Conservation (phyloP, 176 grass and related monocot species). For the Pontederia crassipes region DNA sequence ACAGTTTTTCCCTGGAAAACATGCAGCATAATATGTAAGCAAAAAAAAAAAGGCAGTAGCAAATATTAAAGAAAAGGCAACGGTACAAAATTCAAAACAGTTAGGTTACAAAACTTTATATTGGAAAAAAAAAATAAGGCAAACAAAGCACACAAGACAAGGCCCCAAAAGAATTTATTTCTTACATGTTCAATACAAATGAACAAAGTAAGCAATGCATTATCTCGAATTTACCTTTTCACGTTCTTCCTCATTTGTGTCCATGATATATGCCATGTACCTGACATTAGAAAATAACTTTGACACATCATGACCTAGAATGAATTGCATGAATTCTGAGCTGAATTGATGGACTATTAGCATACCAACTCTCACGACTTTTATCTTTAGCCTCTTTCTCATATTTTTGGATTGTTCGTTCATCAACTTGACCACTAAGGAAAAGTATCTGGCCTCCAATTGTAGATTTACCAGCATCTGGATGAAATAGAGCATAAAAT, state of each 20-base stretch:
- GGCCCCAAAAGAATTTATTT: no score
- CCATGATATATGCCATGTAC: conserved; percentile 99
- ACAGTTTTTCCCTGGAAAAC: conserved; percentile 65
- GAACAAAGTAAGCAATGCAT: no score
- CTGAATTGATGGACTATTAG: not conserved
- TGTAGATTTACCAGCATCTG: conserved; percentile 94
- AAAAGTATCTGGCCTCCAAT: conserved; percentile 93
- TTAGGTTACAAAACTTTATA: no score
- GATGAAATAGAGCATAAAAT: conserved; percentile 5
- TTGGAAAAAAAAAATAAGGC: no score
- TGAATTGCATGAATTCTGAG: no score
- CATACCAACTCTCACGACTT: conserved; percentile 88
- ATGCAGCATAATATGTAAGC: conserved; percentile 15
- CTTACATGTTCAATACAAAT: no score
- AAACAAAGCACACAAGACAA: no score
- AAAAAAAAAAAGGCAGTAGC: no score
- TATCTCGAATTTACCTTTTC: conserved; percentile 32
- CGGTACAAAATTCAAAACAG: no score
- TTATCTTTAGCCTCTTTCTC: conserved; percentile 97
- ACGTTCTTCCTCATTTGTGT: conserved; percentile 97
- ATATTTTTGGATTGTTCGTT: conserved; percentile 96
- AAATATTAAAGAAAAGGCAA: no score
- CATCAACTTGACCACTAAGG: conserved; percentile 92
- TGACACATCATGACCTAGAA: no score
- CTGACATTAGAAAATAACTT: conserved; percentile 23